Base-by-base conservation (phyloP, 371 early-diverging fungal genomes). In the Mucor lusitanicus region DNA sequence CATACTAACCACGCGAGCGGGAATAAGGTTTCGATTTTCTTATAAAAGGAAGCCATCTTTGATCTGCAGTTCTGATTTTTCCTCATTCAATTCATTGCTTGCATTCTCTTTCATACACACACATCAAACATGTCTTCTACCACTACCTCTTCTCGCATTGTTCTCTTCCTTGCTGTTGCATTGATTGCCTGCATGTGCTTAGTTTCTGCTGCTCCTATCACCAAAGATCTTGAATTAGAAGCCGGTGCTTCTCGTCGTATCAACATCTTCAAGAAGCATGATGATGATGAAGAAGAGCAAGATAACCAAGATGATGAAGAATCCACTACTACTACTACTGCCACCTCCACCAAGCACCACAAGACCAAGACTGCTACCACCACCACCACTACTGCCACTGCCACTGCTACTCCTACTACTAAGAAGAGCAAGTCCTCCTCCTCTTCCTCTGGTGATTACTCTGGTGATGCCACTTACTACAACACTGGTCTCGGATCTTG, bases 381-480 rank as follows among this genome's bases (percentile, higher is more conserved):
- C 33, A 44, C 66, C 11, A 59, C 65, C 13, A 69, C 60, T 12
- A 60, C 21, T 42, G 37, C 66, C 11, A 59, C 58, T 39, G 53
- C 56, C 13, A 25, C 58, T 35, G 59, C 48, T 23, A 62, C 32
- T 23, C 27, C 64, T n/a, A 56, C 68, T 54, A 54, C 12, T 9
- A 57, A 57, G 23, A 12, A 21, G 12, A 46, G 30, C 46, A 46
- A 35, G 44, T 6, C 30, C 23, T 33, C n/a, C 7, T 56, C 66
- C 8, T 19, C 71, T 21, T 27, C 59, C 33, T 25, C 65, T 61
- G 64, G 65, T 68, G 27, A 57, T 19, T 60, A 57, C 12, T 59
- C 70, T 59, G 85, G 85, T 62, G 78, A 82, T 27, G 84, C 69
- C 11, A 85, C 85, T 1, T 80, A 59, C 44, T 79, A 84, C 58